Evolutionary conservation across 495 filamentous ascomycete genomes (phyloP).

Genomic region (Aspergillus ostianus): DNA sequence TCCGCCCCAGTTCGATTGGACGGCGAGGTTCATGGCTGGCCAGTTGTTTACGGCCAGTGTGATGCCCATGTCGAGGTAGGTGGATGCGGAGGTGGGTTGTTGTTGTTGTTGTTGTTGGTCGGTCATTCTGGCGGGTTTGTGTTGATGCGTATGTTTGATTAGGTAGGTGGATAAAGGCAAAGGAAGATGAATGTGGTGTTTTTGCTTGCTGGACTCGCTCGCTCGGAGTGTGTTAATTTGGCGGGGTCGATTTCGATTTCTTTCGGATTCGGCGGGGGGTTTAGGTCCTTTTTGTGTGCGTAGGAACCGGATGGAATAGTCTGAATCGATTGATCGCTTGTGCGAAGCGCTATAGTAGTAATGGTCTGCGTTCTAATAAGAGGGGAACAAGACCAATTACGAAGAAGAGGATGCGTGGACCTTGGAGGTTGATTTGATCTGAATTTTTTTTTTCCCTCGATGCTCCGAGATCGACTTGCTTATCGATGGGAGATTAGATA

Average conservation of each 20-base stretch:
- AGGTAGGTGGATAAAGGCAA: background rate
- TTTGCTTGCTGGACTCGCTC: background rate
- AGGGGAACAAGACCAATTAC: background rate
- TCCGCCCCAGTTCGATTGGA: constrained; percentile 86
- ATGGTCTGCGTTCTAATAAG: background rate
- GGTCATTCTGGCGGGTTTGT: constrained; percentile 23
- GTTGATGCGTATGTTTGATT: background rate
- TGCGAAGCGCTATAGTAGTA: background rate
- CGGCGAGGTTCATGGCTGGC: constrained; percentile 81
- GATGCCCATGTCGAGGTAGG: constrained; percentile 77
- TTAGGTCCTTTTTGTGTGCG: background rate
- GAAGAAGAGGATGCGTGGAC: background rate
- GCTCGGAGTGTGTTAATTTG: background rate
- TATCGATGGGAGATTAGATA: constrained; percentile 23
- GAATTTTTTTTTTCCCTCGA: constrained; percentile 11
- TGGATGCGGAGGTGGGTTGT: constrained; percentile 24
- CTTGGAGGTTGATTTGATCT: constrained; percentile 6
- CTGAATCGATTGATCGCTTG: background rate
- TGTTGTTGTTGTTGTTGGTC: constrained; percentile 18
- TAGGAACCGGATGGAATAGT: background rate
- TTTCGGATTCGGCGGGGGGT: background rate
- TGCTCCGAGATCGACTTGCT: background rate
- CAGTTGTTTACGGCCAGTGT: constrained; percentile 78
- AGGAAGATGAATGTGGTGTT: background rate
- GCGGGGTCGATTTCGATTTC: background rate